phyloP scores from a whole-genome alignment of 768 basidiomycete genomes.

The Lyophyllum decastes region DNA sequence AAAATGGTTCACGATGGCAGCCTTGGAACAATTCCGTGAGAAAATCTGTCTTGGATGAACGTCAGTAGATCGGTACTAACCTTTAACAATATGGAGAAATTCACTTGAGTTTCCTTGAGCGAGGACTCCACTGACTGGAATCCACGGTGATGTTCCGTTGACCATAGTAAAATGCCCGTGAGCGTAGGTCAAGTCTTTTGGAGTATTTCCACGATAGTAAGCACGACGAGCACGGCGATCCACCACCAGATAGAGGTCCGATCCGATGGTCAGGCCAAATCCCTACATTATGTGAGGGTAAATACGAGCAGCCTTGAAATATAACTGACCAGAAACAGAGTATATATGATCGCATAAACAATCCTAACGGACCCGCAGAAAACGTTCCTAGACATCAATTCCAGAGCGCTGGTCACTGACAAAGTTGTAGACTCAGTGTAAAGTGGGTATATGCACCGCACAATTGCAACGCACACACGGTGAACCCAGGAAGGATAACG shows the following conservation, averaged over 20 bases:
- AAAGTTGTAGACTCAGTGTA: neutral
- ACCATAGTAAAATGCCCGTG: slow-evolving; percentile 56
- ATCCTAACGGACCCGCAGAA: slow-evolving; percentile 82
- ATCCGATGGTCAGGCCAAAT: slow-evolving; percentile 82
- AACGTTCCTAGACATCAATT: slow-evolving; percentile 79
- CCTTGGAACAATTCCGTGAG: slow-evolving; percentile 42
- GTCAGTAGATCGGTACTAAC: slow-evolving; percentile 34
- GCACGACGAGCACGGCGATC: slow-evolving; percentile 55
- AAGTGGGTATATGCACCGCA: neutral
- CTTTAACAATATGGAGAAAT: slow-evolving; percentile 49
- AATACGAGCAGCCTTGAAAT: neutral
- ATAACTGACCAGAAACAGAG: slow-evolving; percentile 65
- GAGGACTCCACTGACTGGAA: slow-evolving; percentile 43
- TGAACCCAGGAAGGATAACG: slow-evolving; percentile 88
- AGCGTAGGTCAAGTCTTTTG: slow-evolving; percentile 40
- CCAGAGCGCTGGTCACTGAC: slow-evolving; percentile 75
- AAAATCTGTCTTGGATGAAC: neutral
- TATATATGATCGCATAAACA: slow-evolving; percentile 86
- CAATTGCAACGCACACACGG: slow-evolving; percentile 57
- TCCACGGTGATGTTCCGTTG: slow-evolving; percentile 45
- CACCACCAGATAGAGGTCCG: slow-evolving; percentile 75
- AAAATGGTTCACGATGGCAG: slow-evolving; percentile 71
- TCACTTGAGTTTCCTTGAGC: slow-evolving; percentile 41
- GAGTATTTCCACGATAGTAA: slow-evolving; percentile 48
- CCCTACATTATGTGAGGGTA: slow-evolving; percentile 45